Conservation (phyloP, 768 basidiomycete species). For the Strobilomyces echinocephalus region DNA sequence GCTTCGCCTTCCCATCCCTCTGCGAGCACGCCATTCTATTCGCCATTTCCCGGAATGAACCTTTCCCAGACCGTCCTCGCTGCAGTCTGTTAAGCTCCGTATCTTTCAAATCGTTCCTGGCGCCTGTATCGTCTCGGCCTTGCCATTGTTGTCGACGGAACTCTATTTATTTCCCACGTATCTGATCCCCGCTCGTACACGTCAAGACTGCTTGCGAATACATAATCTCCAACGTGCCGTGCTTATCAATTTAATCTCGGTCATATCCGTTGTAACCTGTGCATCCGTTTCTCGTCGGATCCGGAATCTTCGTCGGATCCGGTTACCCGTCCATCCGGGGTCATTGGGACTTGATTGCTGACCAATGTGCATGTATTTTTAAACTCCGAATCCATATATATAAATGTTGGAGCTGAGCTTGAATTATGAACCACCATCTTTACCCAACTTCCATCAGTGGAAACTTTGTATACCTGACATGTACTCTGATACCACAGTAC, state of each 20-base stretch:
- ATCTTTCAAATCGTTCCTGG: constrained; percentile 23
- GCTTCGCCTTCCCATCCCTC: constrained; percentile 5
- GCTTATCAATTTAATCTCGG: neutral
- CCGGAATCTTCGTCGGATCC: too few species aligned
- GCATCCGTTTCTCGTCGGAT: too few species aligned
- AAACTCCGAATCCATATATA: constrained; percentile 16
- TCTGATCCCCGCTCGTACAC: neutral
- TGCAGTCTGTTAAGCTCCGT: constrained; percentile 7
- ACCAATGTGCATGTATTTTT: constrained; percentile 3
- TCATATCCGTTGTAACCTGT: neutral
- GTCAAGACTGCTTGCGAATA: neutral
- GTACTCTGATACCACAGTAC: neutral
- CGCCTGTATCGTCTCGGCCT: neutral
- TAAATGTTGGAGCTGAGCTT: constrained; percentile 1
- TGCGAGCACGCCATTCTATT: neutral
- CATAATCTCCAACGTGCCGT: neutral
- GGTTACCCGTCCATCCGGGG: too few species aligned
- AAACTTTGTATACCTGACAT: constrained; percentile 2
- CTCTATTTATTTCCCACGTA: constrained; percentile 16
- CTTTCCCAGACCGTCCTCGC: neutral
- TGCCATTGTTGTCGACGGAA: constrained; percentile 6
- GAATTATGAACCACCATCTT: neutral
- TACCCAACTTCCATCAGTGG: neutral
- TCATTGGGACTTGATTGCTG: neutral
- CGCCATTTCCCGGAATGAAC: constrained; percentile 3